Base-by-base conservation (phyloP, 805 yeast genomes). In the Tanozyma kutaoensis region DNA sequence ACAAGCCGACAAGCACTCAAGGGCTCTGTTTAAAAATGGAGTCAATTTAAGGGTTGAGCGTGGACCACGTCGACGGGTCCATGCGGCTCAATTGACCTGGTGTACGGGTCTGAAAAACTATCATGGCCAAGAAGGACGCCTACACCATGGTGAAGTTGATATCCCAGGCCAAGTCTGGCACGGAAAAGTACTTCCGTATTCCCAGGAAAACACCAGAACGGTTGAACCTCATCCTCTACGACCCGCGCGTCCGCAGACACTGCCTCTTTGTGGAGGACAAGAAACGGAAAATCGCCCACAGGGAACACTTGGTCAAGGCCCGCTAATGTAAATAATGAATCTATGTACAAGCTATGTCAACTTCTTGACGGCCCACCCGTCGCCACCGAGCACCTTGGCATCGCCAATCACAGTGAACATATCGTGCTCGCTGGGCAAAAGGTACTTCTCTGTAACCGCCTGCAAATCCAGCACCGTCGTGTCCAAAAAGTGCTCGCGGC, bases 101-200 rank as follows among this genome's bases (percentile, higher is more conserved):
- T n/a, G n/a, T n/a, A n/a, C n/a, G n/a, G n/a, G n/a, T n/a, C n/a
- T n/a, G n/a, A n/a, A n/a, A n/a, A n/a, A n/a, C n/a, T n/a, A n/a
- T n/a, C 36, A 39, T 37, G 21, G 34, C 27, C 14, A 47, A 78
- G 51, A 81, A 81, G 55, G 66, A 80, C 15, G 74, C 85, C 45
- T 74, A 74, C 39, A 78, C 93, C 4, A 74, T 86, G 46, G 77
- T 88, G 31, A 82, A 84, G 52, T 67, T 88, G 36, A 61, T 86
- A 3, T 88, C 97, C 2, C 67, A 91, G 2, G 97, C 96, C 12
- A 71, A 77, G 40, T 86, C 97, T 1, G 97, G 97, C 1, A 81
- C 66, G 52, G 72, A 73, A 48, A 73, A 93, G 47, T 76, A 85
- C 48, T 70, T 85, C 38, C 62, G 73, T 27, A 70, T 86, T 25